phyloP scores from a whole-genome alignment of 2,329 filamentous ascomycete genomes.

The Colletotrichum limetticola region DNA sequence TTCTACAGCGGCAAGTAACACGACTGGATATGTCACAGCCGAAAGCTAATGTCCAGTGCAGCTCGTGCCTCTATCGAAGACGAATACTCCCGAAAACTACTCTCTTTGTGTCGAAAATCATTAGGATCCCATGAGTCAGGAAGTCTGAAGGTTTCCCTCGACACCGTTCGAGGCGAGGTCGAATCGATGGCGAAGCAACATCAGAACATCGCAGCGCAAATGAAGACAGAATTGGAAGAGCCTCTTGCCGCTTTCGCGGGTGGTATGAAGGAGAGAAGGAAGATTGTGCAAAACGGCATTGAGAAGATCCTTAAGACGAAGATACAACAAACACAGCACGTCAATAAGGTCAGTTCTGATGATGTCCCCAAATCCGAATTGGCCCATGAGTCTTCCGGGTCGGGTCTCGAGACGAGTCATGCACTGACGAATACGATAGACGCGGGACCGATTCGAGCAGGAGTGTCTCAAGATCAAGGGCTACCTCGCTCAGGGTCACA shows the following conservation, averaged over 20 bases:
- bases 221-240: conserved; percentile 96
- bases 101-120: conserved; percentile 86
- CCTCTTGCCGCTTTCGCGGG: conserved; percentile 91
- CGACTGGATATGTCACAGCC: not conserved
- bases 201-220: conserved; percentile 87
- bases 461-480: conserved; percentile 99
- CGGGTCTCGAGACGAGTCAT: not conserved
- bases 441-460: conserved; percentile 94
- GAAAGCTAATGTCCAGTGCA: conserved; percentile 44
- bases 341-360: conserved; percentile 81
- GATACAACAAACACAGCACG: conserved; percentile 86
- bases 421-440: conserved; percentile 56
- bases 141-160: conserved; percentile 84
- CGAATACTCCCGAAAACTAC: conserved; percentile 90
- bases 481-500: conserved; percentile 97
- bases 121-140: conserved; percentile 90
- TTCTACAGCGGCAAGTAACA: conserved; percentile 81
- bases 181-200: conserved; percentile 96
- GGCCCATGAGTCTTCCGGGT: not conserved
- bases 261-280: conserved; percentile 94
- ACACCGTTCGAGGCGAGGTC: conserved; percentile 87
- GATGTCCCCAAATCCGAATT: not conserved
- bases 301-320: conserved; percentile 96
- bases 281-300: conserved; percentile 94
- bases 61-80: conserved; percentile 95